These are phyloP conservation scores for Cladophialophora psammophila DNA, from an alignment of 2,329 filamentous ascomycete species.

Conservation along the genomic window DNA sequence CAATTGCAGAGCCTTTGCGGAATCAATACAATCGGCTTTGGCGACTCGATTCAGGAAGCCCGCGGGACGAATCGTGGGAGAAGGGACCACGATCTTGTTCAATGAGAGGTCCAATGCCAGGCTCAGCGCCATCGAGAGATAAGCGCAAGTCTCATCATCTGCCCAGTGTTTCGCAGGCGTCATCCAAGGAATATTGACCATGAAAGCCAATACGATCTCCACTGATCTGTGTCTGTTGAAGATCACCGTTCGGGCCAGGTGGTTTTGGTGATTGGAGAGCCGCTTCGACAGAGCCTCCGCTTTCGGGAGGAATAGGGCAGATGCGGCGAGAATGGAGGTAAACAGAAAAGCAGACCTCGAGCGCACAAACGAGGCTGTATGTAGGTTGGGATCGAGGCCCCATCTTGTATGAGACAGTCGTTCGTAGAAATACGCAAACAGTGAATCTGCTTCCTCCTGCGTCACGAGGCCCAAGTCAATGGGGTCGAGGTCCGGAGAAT, in stretches of 20 bases:
- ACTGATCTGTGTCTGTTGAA: constrained; percentile 70
- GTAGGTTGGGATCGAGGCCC: constrained; percentile 73
- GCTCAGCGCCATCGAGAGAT: constrained; percentile 72
- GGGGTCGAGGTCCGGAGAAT: constrained; percentile 70
- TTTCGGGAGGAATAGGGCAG: constrained; percentile 71
- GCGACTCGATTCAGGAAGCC: constrained; percentile 60
- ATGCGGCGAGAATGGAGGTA: constrained; percentile 73
- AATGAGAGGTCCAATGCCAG: constrained; percentile 73
- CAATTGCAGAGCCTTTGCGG: constrained; percentile 68
- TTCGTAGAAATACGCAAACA: constrained; percentile 71
- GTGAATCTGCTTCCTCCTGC: constrained; percentile 66
- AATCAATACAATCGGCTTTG: constrained; percentile 73
- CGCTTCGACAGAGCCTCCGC: constrained; percentile 70
- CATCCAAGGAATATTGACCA: constrained; percentile 81
- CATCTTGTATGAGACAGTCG: constrained; percentile 76
- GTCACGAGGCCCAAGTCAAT: constrained; percentile 74
- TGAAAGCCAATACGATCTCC: constrained; percentile 76
- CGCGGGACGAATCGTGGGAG: constrained; percentile 55
- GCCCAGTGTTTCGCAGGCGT: constrained; percentile 71
- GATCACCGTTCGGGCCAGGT: constrained; percentile 68
- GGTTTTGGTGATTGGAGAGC: constrained; percentile 69
- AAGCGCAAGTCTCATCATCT: constrained; percentile 76
- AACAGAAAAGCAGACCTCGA: constrained; percentile 74
- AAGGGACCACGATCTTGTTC: constrained; percentile 71
- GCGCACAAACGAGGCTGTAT: constrained; percentile 71